Conservation (phyloP, 164 flowering plant genomes). For the Pachysandra terminalis region DNA sequence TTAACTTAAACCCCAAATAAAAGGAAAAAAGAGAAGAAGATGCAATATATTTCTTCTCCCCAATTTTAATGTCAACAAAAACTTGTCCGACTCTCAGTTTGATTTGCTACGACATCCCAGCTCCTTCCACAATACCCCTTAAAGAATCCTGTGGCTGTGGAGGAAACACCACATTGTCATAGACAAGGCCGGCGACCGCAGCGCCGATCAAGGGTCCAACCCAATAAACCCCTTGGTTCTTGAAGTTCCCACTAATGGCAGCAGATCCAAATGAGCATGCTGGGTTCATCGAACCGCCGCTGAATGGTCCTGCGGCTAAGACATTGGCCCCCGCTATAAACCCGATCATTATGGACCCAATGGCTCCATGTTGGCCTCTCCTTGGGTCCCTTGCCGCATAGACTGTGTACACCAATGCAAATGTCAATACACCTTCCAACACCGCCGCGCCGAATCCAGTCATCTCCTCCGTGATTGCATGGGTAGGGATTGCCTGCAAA, state of each 20-base stretch:
- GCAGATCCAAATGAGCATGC: constrained; percentile 76
- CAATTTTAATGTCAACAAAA: too few relatives aligned
- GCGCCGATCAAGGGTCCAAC: constrained; percentile 79
- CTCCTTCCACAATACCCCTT: constrained; percentile 22
- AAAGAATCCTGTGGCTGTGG: constrained; percentile 20
- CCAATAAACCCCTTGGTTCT: constrained; percentile 88
- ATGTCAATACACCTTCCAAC: constrained; percentile 66
- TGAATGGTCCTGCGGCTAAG: constrained; percentile 70
- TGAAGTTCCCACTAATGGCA: constrained; percentile 60
- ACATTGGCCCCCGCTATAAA: constrained; percentile 64
- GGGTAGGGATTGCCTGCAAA: constrained; percentile 52
- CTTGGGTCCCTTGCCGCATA: constrained; percentile 59
- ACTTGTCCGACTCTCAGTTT: too few relatives aligned
- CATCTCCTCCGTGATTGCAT: constrained; percentile 56
- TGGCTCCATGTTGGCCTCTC: constrained; percentile 28
- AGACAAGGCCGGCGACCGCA: constrained; percentile 58
- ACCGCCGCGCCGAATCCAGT: constrained; percentile 81
- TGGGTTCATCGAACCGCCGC: constrained; percentile 92
- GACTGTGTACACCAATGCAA: constrained; percentile 64
- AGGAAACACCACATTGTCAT: constrained; percentile 67
- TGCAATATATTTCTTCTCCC: too few relatives aligned
- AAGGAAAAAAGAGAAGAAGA: too few relatives aligned
- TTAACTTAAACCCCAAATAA: too few relatives aligned
- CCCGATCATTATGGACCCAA: constrained; percentile 66
- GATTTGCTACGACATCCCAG: constrained; percentile 9